Conservation (phyloP, 306 rosid genomes). For the Senna siamea region DNA sequence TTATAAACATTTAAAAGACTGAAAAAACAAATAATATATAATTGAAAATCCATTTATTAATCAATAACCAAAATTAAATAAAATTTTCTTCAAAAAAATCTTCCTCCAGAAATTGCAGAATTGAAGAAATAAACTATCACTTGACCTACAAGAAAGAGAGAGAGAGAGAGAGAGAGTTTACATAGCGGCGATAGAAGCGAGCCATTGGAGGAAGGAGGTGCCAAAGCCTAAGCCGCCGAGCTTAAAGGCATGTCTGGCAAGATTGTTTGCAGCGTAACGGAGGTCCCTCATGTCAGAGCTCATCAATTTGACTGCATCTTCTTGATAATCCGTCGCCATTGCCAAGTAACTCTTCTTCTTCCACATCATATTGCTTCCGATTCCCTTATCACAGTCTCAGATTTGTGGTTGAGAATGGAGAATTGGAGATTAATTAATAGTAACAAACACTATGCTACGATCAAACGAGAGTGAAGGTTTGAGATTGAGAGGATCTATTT, state of each 20-base stretch:
- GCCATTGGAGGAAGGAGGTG: constrained; percentile 60
- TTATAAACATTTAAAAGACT: too few relatives aligned
- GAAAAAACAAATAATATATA: too few relatives aligned
- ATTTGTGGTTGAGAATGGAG: background rate
- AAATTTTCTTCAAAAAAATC: too few relatives aligned
- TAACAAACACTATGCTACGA: too few relatives aligned
- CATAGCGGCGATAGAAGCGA: constrained; percentile 83
- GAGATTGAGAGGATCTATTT: background rate
- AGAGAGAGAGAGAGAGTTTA: constrained; percentile 3
- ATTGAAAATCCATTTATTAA: too few relatives aligned
- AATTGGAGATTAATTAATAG: too few relatives aligned
- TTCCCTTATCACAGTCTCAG: background rate
- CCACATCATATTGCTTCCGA: constrained; percentile 22
- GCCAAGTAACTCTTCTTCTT: constrained; percentile 45
- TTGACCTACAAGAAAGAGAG: too few relatives aligned
- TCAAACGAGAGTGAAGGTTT: background rate
- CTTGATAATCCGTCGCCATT: constrained; percentile 48
- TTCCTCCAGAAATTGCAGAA: background rate
- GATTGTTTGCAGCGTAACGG: constrained; percentile 48
- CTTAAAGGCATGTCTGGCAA: constrained; percentile 60
- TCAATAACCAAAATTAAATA: too few relatives aligned
- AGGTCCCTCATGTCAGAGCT: constrained; percentile 63
- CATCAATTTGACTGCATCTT: constrained; percentile 48
- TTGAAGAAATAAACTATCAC: background rate
- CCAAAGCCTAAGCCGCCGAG: constrained; percentile 65